These are phyloP conservation scores for Euphorbia schlechtendalii DNA, from an alignment of 441 rosid species.

Conservation along the genomic window DNA sequence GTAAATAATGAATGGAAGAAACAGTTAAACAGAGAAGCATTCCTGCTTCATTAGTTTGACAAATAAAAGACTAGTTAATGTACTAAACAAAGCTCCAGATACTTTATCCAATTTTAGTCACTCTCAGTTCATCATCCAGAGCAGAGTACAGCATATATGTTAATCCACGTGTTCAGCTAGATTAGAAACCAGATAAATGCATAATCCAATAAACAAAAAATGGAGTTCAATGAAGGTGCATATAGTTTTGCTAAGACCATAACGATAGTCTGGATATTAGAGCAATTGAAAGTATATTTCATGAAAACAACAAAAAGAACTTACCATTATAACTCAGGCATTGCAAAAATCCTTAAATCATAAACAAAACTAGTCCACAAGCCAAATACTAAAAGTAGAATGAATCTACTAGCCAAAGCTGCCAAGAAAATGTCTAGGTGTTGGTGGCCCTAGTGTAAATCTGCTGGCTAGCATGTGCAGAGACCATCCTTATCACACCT, in stretches of 20 bases:
- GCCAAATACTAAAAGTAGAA: not conserved
- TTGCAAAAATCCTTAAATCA: not conserved
- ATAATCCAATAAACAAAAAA: not conserved
- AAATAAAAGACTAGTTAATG: too few relatives aligned
- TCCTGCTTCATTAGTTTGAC: too few relatives aligned
- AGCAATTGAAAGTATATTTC: not conserved
- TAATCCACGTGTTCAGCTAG: not conserved
- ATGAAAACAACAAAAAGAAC: not conserved
- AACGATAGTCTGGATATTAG: too few relatives aligned
- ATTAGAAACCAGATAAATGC: not conserved
- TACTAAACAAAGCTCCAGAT: too few relatives aligned
- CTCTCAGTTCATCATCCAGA: too few relatives aligned
- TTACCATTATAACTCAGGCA: not conserved
- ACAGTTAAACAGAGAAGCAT: too few relatives aligned
- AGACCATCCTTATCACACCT: too few relatives aligned
- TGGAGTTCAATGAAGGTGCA: not conserved
- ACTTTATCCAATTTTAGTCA: too few relatives aligned
- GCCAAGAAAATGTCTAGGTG: not conserved
- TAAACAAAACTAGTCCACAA: not conserved
- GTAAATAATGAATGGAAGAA: too few relatives aligned
- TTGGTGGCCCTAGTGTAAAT: not conserved
- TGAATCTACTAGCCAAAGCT: not conserved
- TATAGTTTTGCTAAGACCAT: not conserved
- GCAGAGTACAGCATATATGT: too few relatives aligned
- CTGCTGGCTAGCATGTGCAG: too few relatives aligned